Percentiles rank a stretch among this genome's conserved stretches.
Evolutionary conservation across 768 basidiomycete species (phyloP).

Genomic region (Mycena vitilis): DNA sequence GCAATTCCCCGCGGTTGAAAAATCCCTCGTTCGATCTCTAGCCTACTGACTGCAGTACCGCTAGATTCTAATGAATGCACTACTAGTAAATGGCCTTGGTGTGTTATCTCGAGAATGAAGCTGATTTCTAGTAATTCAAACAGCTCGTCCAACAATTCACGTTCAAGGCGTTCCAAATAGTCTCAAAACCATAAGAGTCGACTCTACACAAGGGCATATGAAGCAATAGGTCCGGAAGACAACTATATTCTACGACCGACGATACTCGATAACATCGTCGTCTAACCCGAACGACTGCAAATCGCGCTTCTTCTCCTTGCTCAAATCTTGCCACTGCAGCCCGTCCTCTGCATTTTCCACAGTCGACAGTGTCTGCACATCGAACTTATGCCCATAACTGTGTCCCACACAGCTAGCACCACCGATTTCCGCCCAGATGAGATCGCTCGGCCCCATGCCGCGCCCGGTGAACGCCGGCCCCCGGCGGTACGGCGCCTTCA

Average conservation of each 20-base stretch:
- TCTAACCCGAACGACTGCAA: background rate
- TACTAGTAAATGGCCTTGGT: too few species aligned
- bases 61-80: too few species aligned
- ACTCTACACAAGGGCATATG: too few species aligned
- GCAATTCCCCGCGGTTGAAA: too few species aligned
- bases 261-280: background rate
- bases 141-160: too few species aligned
- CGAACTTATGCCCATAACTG: conserved; percentile 4
- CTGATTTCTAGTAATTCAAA: too few species aligned
- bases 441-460: conserved; percentile 13
- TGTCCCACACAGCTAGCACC: background rate
- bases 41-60: too few species aligned
- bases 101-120: too few species aligned
- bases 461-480: background rate
- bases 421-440: conserved; percentile 22
- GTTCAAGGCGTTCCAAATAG: too few species aligned
- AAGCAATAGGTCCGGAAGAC: too few species aligned
- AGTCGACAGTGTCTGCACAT: background rate
- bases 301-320: background rate
- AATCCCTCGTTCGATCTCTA: too few species aligned
- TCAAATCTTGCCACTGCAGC: conserved; percentile 3
- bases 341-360: background rate
- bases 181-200: too few species aligned
- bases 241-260: background rate
- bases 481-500: background rate